Percentiles rank a stretch among this genome's conserved stretches.
Evolutionary conservation across 2,329 filamentous ascomycete genomes (phyloP).

Genomic region (Paracoccidioides lutzii): DNA sequence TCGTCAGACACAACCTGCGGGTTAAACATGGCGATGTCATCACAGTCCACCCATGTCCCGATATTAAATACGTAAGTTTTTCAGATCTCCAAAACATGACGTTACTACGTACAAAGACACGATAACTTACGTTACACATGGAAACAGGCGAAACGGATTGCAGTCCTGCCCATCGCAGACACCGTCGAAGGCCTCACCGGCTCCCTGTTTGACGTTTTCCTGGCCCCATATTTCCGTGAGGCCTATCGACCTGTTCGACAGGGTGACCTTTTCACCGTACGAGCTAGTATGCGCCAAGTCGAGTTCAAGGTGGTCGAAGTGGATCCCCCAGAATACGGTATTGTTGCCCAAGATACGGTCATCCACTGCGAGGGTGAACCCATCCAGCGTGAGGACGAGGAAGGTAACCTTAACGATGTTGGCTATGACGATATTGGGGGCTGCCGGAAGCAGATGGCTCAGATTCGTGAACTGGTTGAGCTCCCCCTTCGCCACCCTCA

Average conservation of each 20-base stretch:
- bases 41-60: conserved; percentile 91
- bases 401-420: conserved; percentile 98
- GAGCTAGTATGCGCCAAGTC: conserved; percentile 96
- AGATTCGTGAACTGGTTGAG: conserved; percentile 98
- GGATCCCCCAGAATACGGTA: conserved; percentile 94
- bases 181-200: conserved; percentile 96
- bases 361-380: conserved; percentile 97
- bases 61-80: conserved; percentile 94
- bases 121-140: conserved; percentile 13
- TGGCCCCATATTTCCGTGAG: conserved; percentile 98
- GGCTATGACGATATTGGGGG: conserved; percentile 99
- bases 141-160: conserved; percentile 86
- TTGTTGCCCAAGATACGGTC: conserved; percentile 95
- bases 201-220: conserved; percentile 97
- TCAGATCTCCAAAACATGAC: background rate
- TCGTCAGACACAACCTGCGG: conserved; percentile 93
- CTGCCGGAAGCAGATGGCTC: conserved; percentile 98
- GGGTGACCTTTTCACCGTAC: conserved; percentile 93
- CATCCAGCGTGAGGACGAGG: conserved; percentile 96
- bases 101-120: background rate
- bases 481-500: conserved; percentile 91
- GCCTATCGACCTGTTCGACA: conserved; percentile 94
- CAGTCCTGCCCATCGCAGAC: conserved; percentile 93
- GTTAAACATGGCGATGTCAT: conserved; percentile 98
- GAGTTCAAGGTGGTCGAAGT: conserved; percentile 99